Conservation (phyloP, 2,329 filamentous ascomycete genomes). For the Aureobasidium uvarum region DNA sequence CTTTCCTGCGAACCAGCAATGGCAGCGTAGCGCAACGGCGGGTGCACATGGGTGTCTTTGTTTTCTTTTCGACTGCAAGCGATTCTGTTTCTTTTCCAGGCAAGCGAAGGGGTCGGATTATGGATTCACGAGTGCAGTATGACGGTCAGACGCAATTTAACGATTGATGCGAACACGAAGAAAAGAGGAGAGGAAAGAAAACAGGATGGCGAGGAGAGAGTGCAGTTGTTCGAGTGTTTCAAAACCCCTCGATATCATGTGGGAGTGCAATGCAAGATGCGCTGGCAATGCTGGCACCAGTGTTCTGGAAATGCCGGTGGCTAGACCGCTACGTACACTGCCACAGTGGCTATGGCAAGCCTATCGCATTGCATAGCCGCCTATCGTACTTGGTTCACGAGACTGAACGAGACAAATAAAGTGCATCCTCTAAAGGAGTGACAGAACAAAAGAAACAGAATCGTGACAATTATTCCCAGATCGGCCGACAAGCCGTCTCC, state of each 20-base stretch:
- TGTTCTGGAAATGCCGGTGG: slow-evolving; percentile 15
- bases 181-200: slow-evolving; percentile 1
- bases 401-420: background rate
- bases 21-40: slow-evolving; percentile 18
- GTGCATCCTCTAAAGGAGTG: background rate
- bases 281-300: slow-evolving; percentile 16
- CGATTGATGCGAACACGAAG: background rate
- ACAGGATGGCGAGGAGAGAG: background rate
- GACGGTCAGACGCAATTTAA: background rate
- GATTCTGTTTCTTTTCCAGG: slow-evolving; percentile 2
- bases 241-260: slow-evolving; percentile 21
- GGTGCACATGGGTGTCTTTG: background rate
- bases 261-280: slow-evolving; percentile 24
- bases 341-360: slow-evolving; percentile 14
- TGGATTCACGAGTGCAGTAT: slow-evolving; percentile 6
- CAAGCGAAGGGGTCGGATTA: slow-evolving; percentile 4
- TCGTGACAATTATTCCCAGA: slow-evolving; percentile 12
- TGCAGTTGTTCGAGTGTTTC: background rate
- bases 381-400: background rate
- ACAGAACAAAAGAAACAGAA: slow-evolving; percentile 7
- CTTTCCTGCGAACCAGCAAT: slow-evolving; percentile 22
- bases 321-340: background rate
- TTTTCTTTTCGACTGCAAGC: slow-evolving; percentile 1
- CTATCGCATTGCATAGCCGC: background rate
- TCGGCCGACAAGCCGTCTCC: slow-evolving; percentile 8